These are phyloP conservation scores for Santalum album DNA, from an alignment of 164 flowering plant species.

Conservation along the genomic window DNA sequence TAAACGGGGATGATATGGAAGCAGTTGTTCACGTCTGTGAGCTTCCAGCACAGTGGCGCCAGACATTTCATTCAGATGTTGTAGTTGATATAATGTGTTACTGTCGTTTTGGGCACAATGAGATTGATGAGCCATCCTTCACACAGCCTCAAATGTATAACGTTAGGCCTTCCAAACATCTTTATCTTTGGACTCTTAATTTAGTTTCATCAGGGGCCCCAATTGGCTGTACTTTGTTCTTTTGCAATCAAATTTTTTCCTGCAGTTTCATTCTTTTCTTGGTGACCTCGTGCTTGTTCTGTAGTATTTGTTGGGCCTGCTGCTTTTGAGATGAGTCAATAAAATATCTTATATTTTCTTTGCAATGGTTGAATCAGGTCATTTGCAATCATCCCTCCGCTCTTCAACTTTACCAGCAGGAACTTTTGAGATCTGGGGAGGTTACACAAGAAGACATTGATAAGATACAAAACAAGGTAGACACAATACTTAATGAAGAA, in stretches of 20 bases:
- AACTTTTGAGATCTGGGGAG: conserved; percentile 69
- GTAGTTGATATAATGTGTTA: conserved; percentile 94
- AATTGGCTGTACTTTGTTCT: background rate
- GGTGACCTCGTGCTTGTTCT: too few species aligned
- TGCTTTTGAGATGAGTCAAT: background rate
- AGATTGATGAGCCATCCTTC: conserved; percentile 97
- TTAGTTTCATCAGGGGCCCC: background rate
- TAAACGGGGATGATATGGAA: conserved; percentile 93
- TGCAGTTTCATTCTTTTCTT: background rate
- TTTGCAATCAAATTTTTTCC: background rate
- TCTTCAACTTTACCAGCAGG: conserved; percentile 66
- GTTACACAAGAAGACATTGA: conserved; percentile 66
- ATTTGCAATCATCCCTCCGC: conserved; percentile 86
- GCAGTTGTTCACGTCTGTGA: conserved; percentile 96
- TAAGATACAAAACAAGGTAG: conserved; percentile 57
- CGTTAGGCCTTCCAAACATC: conserved; percentile 27
- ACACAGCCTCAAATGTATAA: conserved; percentile 97
- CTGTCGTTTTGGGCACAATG: conserved; percentile 97
- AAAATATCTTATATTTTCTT: background rate
- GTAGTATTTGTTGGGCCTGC: background rate
- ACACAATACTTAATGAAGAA: conserved; percentile 76
- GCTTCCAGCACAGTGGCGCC: conserved; percentile 98
- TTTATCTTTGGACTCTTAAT: background rate
- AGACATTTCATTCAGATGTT: conserved; percentile 96
- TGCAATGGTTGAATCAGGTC: conserved; percentile 34